These are phyloP conservation scores for Ephemerocybe angulata DNA, from an alignment of 768 basidiomycete species.

Conservation along the genomic window DNA sequence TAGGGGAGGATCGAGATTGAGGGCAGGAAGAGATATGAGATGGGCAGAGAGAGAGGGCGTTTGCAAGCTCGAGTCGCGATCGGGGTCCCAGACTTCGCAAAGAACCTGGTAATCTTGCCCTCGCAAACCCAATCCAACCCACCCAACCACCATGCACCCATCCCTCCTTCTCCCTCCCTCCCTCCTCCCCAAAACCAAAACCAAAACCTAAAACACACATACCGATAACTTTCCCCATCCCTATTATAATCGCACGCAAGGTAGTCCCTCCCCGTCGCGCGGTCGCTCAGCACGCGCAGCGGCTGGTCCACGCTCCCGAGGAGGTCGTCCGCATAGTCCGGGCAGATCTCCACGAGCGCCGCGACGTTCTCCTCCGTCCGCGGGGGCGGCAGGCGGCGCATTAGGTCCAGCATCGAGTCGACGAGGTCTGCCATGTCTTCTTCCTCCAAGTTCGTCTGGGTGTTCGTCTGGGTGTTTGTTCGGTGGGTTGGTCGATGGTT, in stretches of 20 bases:
- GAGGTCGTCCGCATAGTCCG: conserved; percentile 93
- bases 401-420: conserved; percentile 92
- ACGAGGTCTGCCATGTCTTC: conserved; percentile 67
- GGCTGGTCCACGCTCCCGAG: conserved; percentile 95
- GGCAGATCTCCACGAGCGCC: conserved; percentile 75
- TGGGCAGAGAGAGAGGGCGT: no score
- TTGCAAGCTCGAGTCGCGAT: no score
- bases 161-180: not conserved
- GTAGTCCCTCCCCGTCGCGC: conserved; percentile 80
- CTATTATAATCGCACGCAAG: conserved; percentile 92
- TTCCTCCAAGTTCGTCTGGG: no score
- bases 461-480: no score
- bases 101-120: not conserved
- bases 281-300: conserved; percentile 76
- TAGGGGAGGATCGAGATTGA: not conserved
- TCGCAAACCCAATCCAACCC: not conserved
- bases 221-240: conserved; percentile 90
- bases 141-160: not conserved
- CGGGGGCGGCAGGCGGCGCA: conserved; percentile 93
- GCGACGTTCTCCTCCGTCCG: conserved; percentile 84
- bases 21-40: not conserved
- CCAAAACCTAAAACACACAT: conserved; percentile 21
- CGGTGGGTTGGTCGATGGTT: no score
- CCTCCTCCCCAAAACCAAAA: not conserved
- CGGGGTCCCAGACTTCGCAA: not conserved